These are phyloP conservation scores for Thalassiosira hispida DNA, from an alignment of 352 stramenopile genomes.

Conservation along the genomic window DNA sequence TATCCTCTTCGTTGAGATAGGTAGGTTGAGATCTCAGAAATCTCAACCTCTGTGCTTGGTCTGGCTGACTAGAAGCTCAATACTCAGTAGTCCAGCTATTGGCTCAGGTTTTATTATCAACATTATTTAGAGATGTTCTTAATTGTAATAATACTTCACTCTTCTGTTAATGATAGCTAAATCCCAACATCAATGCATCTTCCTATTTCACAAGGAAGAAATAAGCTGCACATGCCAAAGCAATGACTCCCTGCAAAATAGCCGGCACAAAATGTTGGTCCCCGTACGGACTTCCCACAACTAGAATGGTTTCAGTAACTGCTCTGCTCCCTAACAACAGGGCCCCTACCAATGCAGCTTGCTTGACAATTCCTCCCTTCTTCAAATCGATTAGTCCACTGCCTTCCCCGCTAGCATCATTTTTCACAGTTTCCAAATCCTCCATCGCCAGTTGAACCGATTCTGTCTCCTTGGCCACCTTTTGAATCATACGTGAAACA, in stretches of 20 bases:
- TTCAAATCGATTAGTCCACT: conserved; percentile 40
- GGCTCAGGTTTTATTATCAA: too few species aligned
- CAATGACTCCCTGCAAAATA: conserved; percentile 39
- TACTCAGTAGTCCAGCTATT: too few species aligned
- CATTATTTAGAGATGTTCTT: too few species aligned
- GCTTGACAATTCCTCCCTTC: conserved; percentile 52
- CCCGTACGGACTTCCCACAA: conserved; percentile 49
- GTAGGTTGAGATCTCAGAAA: too few species aligned
- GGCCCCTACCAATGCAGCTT: conserved; percentile 41
- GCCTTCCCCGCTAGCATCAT: conserved; percentile 26
- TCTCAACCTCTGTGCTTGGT: too few species aligned
- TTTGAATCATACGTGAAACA: conserved; percentile 50
- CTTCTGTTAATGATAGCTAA: not conserved
- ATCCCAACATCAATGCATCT: not conserved
- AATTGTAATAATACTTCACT: not conserved
- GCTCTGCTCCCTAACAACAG: conserved; percentile 54
- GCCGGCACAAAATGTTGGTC: conserved; percentile 48
- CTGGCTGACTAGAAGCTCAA: too few species aligned
- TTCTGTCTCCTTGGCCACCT: conserved; percentile 43
- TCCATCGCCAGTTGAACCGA: conserved; percentile 53
- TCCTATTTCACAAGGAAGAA: conserved; percentile 56
- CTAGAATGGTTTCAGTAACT: conserved; percentile 48
- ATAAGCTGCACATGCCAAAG: conserved; percentile 48
- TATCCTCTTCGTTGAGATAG: too few species aligned
- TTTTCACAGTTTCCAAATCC: conserved; percentile 48